Evolutionary conservation across 129 eudicot species (phyloP), one percentile per base, ranked within the genome.

Genomic region (Logfia minima): DNA sequence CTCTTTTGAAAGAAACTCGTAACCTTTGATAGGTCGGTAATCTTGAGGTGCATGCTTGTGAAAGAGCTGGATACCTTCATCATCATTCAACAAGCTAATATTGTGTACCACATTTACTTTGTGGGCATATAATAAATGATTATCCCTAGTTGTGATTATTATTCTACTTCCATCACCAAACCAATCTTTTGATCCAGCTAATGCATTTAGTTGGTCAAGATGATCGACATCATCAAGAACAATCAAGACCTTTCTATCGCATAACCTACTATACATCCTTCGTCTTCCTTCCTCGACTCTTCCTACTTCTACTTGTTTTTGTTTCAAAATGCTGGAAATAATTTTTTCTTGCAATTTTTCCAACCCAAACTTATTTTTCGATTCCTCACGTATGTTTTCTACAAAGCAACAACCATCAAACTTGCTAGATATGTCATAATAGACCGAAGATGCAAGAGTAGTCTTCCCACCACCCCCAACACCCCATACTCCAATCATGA

Each of bases 361-460:
- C 59, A 17, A 53, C 18, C 59, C 59, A 53, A 14, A 53, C 6
- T 53, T 53, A 53, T 18, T 53, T 52, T 41, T 41, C 48, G 8
- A 59, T 21, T 59, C 26, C 24, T n/a, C 65, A 0, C 29, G 14
- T 8, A 59, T 22, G 22, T 59, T 59, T 22, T 59, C 28, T 8
- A 59, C 65, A 59, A 59, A 59, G 65, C 31, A 59, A 21, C 64
- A 59, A 59, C 26, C 65, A n/a, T 59, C 65, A 59, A 59, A 59
- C 8, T 59, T 22, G 28, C 4, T 7, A 59, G 13, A n/a, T 18
- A 59, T 21, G 10, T 59, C 65, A n/a, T 59, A 8, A 8, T 59
- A 59, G 8, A 59, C 26, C 8, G 21, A 52, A 16, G 59, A 52
- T 52, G 59, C 59, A 52, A 52, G 59, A 52, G 59, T 52, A 52